A percentile compares a stretch with the other conserved stretches of the same genome.
These are phyloP conservation scores for Candida orba DNA, from an alignment of 805 yeast genomes.

Conservation along the genomic window DNA sequence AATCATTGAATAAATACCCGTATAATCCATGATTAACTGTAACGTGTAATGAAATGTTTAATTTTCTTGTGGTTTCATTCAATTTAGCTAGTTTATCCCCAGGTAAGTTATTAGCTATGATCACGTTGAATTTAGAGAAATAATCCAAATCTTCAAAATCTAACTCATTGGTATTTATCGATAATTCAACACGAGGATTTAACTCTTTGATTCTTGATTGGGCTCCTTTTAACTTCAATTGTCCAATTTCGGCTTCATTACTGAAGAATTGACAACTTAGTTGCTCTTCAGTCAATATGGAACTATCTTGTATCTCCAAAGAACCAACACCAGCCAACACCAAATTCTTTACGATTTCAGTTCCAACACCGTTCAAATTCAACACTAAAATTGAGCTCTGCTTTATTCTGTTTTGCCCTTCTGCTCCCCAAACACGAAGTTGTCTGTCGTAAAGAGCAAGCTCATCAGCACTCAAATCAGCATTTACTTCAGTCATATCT, in stretches of 20 bases:
- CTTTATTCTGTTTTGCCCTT: constrained; percentile 74
- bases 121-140: constrained; percentile 53
- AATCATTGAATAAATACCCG: constrained; percentile 77
- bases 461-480: constrained; percentile 50
- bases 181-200: constrained; percentile 69
- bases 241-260: constrained; percentile 48
- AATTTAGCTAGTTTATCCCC: constrained; percentile 35
- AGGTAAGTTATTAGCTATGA: constrained; percentile 66
- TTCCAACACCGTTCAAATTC: constrained; percentile 70
- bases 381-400: constrained; percentile 64
- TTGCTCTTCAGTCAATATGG: constrained; percentile 51
- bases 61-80: constrained; percentile 48
- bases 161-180: constrained; percentile 30
- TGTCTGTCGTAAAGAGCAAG: constrained; percentile 91
- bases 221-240: constrained; percentile 47
- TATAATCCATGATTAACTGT: constrained; percentile 71
- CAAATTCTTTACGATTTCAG: constrained; percentile 77
- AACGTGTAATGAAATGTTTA: constrained; percentile 58
- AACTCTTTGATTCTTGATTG: constrained; percentile 54
- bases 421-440: constrained; percentile 92
- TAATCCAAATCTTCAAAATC: constrained; percentile 25
- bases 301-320: constrained; percentile 59
- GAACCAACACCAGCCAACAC: constrained; percentile 85
- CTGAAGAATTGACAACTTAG: constrained; percentile 71
- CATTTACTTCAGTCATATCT: not conserved